Base-by-base conservation (phyloP, 495 filamentous ascomycete genomes). In the Hyphodiscus hymeniophilus region DNA sequence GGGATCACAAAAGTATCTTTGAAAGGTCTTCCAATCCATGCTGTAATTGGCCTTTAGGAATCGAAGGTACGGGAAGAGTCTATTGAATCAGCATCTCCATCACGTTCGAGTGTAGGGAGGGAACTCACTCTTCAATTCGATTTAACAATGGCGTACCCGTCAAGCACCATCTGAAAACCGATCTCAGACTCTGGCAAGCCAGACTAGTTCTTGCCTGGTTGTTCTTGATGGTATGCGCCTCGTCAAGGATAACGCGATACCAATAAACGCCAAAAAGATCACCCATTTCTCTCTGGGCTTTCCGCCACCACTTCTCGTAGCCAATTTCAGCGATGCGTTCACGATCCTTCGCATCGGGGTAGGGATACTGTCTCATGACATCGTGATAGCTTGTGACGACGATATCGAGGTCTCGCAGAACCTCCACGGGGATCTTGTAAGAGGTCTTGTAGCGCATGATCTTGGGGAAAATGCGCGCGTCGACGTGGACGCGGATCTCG, bases 171-270 rank as follows among this genome's bases (percentile, higher is more conserved):
- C 74, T 71, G 47, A 74, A 65, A 11, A 68, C 61, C 1, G 67
- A 74, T 35, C 62, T 65, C 0, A 89, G 58, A 3, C 60, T 68
- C 7, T 72, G 59, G 45, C 80, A 80, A 3, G 79, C 76, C 1
- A 71, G 60, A 0, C 72, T 75, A 3, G 73, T 76, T 33, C 61
- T 57, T 0, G 58, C 54, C 3, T 56, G 39, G 18, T 66, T 60
- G 50, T 86, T 86, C 40, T 82, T 85, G 56, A 87, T 87, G 0
- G 56, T 52, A 45, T 84, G 80, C 2, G 92, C 91, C 67, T 98
- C 92, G 51, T 98, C 92, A 12, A 97, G 74, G 35, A 98, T 89
- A 52, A 95, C 79, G n/a, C 92, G 85, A 61, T 87, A 95, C 92
- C 92, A 98, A 59, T 89, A 38, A 36, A 58, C 38, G 21, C 42